Conservation (phyloP, 257 asterid species). For the Solanum chiquidenum region DNA sequence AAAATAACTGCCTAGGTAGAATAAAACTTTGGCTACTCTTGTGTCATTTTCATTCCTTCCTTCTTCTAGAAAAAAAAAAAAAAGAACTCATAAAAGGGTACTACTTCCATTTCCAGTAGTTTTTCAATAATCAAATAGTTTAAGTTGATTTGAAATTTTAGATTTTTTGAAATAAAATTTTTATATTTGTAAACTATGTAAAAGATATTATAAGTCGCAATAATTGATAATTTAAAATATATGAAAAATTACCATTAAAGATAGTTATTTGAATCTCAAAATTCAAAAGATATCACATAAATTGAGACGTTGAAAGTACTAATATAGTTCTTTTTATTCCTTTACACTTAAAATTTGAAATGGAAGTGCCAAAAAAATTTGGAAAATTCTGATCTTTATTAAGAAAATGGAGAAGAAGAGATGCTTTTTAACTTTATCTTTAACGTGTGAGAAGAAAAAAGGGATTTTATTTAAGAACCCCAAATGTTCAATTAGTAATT, state of each 20-base stretch:
- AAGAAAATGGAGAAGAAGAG: constrained; percentile 12
- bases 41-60: background rate
- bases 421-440: constrained; percentile 57
- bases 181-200: no score
- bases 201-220: no score
- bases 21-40: background rate
- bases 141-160: no score
- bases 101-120: no score
- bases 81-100: background rate
- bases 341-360: background rate
- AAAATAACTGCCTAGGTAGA: background rate
- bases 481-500: background rate
- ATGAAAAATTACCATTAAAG: no score
- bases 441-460: constrained; percentile 27
- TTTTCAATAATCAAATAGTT: no score
- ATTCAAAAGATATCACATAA: no score
- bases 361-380: background rate
- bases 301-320: accelerated
- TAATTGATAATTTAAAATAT: no score
- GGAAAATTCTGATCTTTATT: background rate
- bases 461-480: background rate
- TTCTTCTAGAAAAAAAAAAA: background rate
- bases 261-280: no score
- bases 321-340: background rate
- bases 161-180: no score